Base-by-base conservation (phyloP, 495 filamentous ascomycete species). In the Bathelium albidoporum region DNA sequence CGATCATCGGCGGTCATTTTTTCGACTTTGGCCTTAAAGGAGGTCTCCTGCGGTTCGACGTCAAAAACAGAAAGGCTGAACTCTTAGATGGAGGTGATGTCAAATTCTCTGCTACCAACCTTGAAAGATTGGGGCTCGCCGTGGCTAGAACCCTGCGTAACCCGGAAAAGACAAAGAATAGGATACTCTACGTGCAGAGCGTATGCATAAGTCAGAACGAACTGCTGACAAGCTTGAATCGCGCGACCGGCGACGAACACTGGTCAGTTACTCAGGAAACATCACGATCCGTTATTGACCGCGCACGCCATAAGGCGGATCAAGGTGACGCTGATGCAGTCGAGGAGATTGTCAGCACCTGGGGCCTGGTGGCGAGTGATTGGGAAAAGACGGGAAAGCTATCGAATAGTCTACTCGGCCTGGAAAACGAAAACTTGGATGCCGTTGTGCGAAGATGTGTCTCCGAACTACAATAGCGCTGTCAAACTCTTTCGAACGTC, bases 1-100 rank as follows among this genome's bases (percentile, higher is more conserved):
- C 70, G 24, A 65, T 85, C 41, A 73, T 78, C 2, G 75, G 76
- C 24, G 79, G 80, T 1, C 72, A 74, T 14, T 76, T 84, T 67
- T 78, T 85, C 61, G 82, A 83, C 67, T 79, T 78, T 79, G 74
- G 70, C 58, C 66, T 82, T 20, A 45, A 55, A 26, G 72, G 70
- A 9, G 60, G 39, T 1, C 65, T 84, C 69, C 64, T 83, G 16
- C 78, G 74, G 63, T 77, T 81, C 61, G 73, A 79, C 45, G 60
- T 79, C 53, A 58, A 69, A 11, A 67, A 69, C 28, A 74, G 73
- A 29, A 78, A 74, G 0, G 79, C 78, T 14, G 78, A 72, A 0
- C 76, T 84, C 59, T 77, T 72, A 63, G 78, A 82, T 68, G 66
- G 64, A 14, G 79, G 81, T 29, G 70, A 74, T 53, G 68, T 64